Evolutionary conservation across 2,329 filamentous ascomycete species (phyloP), one percentile per base, ranked within the genome.

Genomic region (Chaetomium globosum): DNA sequence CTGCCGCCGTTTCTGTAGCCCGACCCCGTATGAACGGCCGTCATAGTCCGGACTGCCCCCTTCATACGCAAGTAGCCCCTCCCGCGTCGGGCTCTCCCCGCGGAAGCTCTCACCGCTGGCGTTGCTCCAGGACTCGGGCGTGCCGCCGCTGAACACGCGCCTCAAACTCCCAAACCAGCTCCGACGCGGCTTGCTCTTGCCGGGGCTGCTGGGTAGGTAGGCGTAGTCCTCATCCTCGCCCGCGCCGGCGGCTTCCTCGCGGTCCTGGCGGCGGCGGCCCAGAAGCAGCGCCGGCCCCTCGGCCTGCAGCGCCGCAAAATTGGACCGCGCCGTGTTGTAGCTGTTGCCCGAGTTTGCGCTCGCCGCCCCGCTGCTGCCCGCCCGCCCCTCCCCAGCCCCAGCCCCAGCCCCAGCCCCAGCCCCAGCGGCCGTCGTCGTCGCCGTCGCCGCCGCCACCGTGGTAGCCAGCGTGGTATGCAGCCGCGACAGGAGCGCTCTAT

Each of bases 141-240:
- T 58, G 73, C 71, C 69, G 76, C 82, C 82, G 49, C 77, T 82
- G 59, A 91, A 85, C 12, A 88, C 88, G 46, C 88, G 83, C 21
- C 85, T 82, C 23, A 93, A 75, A 56, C 86, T 90, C 26, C 89
- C 89, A 12, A 93, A 79, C 87, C 89, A 91, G 28, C 83, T 84
- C n/a, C 82, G 83, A 23, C 83, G 77, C 51, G 81, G 78, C 72
- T 86, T 87, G 13, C 72, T 77, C 77, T 88, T 83, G 73, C 85
- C 85, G 23, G 87, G 81, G 59, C 84, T 85, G 0, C 84, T 80
- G 1, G 83, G 80, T n/a, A 74, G 63, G 21, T 71, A 67, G 9
- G 71, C 69, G 7, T 75, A 71, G 16, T 64, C 62, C 0, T 78
- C 75, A 10, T 80, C 26, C 26, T 26, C 77, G 7, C 21, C 52